Conservation (phyloP, 2,329 filamentous ascomycete genomes). For the Calonectria pteridis region DNA sequence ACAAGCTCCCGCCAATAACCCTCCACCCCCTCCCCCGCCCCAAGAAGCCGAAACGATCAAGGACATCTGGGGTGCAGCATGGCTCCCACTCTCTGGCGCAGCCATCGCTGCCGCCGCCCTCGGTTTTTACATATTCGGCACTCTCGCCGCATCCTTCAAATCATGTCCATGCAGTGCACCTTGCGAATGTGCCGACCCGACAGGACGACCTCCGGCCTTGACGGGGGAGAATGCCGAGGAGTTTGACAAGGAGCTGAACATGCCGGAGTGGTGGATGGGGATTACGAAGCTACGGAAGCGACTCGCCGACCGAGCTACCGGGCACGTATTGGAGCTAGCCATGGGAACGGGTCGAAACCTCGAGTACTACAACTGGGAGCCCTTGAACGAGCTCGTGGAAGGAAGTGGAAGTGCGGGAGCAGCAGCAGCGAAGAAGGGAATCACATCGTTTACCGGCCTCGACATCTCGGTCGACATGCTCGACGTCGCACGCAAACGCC, state of each 20-base stretch:
- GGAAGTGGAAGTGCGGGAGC: constrained; percentile 15
- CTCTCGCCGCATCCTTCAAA: constrained; percentile 52
- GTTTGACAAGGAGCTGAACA: constrained; percentile 71
- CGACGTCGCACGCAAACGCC: constrained; percentile 66
- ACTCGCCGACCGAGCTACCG: constrained; percentile 62
- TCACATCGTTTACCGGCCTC: constrained; percentile 71
- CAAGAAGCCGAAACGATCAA: constrained; percentile 50
- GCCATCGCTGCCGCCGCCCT: constrained; percentile 59
- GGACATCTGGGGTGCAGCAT: constrained; percentile 54
- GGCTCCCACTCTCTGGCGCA: constrained; percentile 60
- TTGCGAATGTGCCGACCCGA: constrained; percentile 55
- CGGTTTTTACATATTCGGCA: constrained; percentile 61
- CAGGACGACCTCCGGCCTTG: constrained; percentile 62
- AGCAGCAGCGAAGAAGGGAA: constrained; percentile 38
- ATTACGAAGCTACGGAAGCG: constrained; percentile 63
- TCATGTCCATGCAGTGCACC: constrained; percentile 38
- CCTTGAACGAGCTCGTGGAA: constrained; percentile 45
- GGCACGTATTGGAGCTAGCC: constrained; percentile 73
- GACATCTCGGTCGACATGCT: constrained; percentile 73
- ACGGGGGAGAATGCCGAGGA: constrained; percentile 61
- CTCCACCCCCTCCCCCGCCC: constrained; percentile 37
- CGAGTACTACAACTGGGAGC: constrained; percentile 69
- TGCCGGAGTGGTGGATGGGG: constrained; percentile 69
- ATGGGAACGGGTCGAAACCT: constrained; percentile 74
- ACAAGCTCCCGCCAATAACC: constrained; percentile 14